Conservation (phyloP, 2,329 filamentous ascomycete genomes). For the Trichoderma lentiforme region DNA sequence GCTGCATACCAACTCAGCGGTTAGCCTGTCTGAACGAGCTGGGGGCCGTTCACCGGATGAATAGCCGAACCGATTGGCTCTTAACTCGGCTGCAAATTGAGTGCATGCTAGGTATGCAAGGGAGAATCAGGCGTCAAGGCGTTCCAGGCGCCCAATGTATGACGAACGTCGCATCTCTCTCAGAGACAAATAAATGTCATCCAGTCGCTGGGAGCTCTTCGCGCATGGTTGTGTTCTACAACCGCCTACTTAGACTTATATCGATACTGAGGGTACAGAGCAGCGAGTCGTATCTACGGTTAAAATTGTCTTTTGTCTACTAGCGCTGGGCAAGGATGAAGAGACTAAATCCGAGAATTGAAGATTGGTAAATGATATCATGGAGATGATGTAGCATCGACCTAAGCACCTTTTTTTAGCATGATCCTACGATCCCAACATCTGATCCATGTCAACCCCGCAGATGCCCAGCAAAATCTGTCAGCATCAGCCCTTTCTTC, state of each 20-base stretch:
- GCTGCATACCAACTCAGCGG: neutral
- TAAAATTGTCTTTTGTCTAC: neutral
- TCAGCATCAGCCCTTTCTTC: too few species aligned
- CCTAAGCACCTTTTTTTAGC: neutral
- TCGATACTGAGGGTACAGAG: neutral
- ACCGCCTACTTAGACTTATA: neutral
- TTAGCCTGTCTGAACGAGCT: neutral
- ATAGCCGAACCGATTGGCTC: neutral
- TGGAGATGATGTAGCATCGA: neutral
- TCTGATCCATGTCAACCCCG: neutral
- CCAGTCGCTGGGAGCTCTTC: neutral
- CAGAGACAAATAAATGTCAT: neutral
- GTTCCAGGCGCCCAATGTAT: neutral
- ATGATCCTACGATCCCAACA: neutral
- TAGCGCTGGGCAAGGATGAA: neutral
- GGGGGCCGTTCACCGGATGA: neutral
- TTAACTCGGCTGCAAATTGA: neutral
- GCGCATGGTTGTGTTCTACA: neutral
- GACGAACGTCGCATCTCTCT: neutral
- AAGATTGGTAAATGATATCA: neutral
- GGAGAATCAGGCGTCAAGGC: neutral
- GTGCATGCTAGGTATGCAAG: neutral
- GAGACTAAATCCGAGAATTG: neutral
- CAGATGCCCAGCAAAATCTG: neutral
- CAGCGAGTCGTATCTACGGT: neutral